Evolutionary conservation across 2,329 filamentous ascomycete species (phyloP), one percentile per base, ranked within the genome.

Genomic region (Claviceps pazoutovae): DNA sequence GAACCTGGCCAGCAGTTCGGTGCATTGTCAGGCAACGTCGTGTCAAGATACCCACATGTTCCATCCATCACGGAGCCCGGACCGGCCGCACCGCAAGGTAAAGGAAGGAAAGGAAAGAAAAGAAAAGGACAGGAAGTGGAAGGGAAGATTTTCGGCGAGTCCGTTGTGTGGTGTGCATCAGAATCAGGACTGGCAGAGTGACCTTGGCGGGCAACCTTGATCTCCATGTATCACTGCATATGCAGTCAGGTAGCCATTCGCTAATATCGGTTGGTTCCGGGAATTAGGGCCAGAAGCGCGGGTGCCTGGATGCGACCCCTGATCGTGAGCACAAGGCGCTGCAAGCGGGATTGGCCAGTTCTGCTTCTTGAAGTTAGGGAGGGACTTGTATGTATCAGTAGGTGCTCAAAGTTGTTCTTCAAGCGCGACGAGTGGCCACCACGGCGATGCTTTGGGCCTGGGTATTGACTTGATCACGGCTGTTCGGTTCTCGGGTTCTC

Each of bases 211-310:
- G 21, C 41, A 21, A 21, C 17, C 17, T 43, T 6, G 2, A 19
- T 14, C 4, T 43, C 11, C 13, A 19, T 43, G 41, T 41, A 17
- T 6, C 13, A 19, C 17, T 21, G 21, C 41, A 43, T 43, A 21
- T 19, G 21, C 11, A 21, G 17, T 9, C 14, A 43, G 41, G 11
- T 34, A 36, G 46, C 16, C 39, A 37, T 14, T 51, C 52, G 30
- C 30, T 34, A 34, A 34, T 11, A 34, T 34, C 45, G 52, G 49
- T 43, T 43, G 46, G 52, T 49, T 54, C 21, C 52, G 52, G 52
- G 51, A 49, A 54, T 51, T 49, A 54, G 39, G 49, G 5, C 16
- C 6, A 26, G 26, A 19, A 37, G 43, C 50, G 44, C 8, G 17
- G 37, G 30, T 34, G 34, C 23, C 30, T 43, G 7, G 26, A 46